phyloP scores from a whole-genome alignment of 768 basidiomycete species.

The Psilocybe cubensis region DNA sequence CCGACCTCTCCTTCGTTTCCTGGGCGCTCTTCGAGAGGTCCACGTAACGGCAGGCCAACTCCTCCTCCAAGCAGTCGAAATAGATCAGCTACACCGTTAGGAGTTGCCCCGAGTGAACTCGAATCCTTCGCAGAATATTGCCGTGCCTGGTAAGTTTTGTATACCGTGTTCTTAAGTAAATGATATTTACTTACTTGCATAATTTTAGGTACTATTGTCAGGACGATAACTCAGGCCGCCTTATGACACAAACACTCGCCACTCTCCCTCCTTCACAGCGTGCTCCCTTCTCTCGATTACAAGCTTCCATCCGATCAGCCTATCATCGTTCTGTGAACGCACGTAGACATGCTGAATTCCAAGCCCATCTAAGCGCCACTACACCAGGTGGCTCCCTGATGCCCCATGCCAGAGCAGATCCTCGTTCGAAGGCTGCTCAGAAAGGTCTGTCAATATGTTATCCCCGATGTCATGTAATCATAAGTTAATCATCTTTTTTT shows the following conservation, averaged over 20 bases:
- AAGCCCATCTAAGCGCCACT: constrained; percentile 80
- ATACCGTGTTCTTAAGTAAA: not conserved
- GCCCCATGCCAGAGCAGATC: constrained; percentile 72
- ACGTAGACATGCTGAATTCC: constrained; percentile 81
- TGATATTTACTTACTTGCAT: not conserved
- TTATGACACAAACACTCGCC: constrained; percentile 83
- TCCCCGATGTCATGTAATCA: not conserved
- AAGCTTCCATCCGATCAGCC: constrained; percentile 83
- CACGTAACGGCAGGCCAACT: constrained; percentile 54
- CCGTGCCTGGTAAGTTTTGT: constrained; percentile 66
- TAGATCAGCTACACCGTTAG: constrained; percentile 73
- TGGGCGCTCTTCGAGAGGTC: constrained; percentile 47
- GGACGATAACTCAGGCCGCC: constrained; percentile 74
- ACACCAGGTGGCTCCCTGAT: constrained; percentile 80
- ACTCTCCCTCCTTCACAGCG: constrained; percentile 83
- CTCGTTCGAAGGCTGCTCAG: constrained; percentile 61
- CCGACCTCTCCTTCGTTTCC: constrained; percentile 64
- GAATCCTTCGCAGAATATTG: constrained; percentile 81
- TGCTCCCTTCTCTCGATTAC: constrained; percentile 84
- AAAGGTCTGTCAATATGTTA: constrained; percentile 48
- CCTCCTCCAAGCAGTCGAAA: constrained; percentile 63
- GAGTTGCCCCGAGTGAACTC: constrained; percentile 65
- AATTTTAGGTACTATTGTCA: constrained; percentile 78
- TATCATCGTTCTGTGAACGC: constrained; percentile 83
- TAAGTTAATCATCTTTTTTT: constrained; percentile 1